Evolutionary conservation across 2,329 filamentous ascomycete genomes (phyloP).

Genomic region (Aspergillus novoparasiticus): DNA sequence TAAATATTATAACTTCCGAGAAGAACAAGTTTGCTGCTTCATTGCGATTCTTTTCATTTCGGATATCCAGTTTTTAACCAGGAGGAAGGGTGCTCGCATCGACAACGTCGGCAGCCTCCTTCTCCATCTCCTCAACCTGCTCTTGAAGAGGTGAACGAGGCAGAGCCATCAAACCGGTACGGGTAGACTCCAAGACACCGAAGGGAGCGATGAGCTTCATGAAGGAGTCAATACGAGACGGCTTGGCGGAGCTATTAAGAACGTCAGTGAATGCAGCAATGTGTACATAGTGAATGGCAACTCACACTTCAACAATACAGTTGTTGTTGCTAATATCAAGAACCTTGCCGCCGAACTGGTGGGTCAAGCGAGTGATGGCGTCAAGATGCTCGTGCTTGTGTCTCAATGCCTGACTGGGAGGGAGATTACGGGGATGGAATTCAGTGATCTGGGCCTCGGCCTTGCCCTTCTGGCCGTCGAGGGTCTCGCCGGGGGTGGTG

Average conservation of each 20-base stretch:
- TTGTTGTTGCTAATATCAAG: constrained; percentile 97
- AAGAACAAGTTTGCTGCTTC: constrained; percentile 24
- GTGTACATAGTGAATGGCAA: constrained; percentile 25
- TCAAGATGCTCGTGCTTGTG: constrained; percentile 98
- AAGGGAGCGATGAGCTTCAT: constrained; percentile 94
- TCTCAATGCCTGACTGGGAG: constrained; percentile 82
- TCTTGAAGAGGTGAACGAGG: constrained; percentile 86
- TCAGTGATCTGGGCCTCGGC: constrained; percentile 48
- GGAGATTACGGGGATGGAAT: constrained; percentile 88
- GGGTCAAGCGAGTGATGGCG: constrained; percentile 92
- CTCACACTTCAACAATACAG: constrained; percentile 96
- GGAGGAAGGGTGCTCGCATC: constrained; percentile 92
- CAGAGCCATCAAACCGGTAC: constrained; percentile 95
- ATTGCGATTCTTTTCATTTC: constrained; percentile 16
- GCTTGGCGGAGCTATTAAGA: constrained; percentile 76
- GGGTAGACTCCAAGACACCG: constrained; percentile 92
- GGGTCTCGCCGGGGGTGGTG: constrained; percentile 53
- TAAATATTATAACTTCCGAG: not conserved
- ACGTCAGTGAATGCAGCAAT: constrained; percentile 7
- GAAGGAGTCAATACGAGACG: constrained; percentile 91
- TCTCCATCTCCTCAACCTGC: constrained; percentile 70
- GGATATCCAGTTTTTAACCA: constrained; percentile 59
- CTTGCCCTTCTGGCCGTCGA: constrained; percentile 34
- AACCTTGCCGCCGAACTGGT: constrained; percentile 97
- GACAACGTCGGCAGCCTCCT: constrained; percentile 92